Evolutionary conservation across 2,329 filamentous ascomycete species (phyloP).

Genomic region (Chalaropsis ovoidea): DNA sequence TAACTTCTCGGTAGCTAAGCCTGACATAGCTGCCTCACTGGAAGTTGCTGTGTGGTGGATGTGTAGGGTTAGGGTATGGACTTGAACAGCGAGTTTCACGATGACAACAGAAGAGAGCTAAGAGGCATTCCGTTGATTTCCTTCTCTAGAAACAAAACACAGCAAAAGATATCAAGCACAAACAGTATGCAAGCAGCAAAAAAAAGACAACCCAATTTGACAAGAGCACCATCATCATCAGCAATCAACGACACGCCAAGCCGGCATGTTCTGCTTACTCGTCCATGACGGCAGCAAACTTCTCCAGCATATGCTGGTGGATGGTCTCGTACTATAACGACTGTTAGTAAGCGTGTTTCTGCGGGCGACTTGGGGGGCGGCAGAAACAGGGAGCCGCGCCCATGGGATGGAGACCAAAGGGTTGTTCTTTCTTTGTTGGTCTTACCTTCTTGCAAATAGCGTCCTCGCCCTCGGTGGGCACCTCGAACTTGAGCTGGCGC

Average conservation of each 20-base stretch:
- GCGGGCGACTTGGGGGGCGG: neutral
- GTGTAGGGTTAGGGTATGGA: neutral
- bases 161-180: constrained; percentile 12
- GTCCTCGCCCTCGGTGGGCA: constrained; percentile 76
- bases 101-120: neutral
- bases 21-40: neutral
- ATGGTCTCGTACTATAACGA: constrained; percentile 71
- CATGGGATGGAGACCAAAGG: neutral
- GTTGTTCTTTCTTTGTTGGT: neutral
- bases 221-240: constrained; percentile 3
- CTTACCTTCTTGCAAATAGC: constrained; percentile 68
- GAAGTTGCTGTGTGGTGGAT: neutral
- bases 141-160: constrained; percentile 11
- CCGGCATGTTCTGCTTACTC: constrained; percentile 50
- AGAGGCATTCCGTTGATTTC: constrained; percentile 11
- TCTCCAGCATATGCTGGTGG: constrained; percentile 85
- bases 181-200: constrained; percentile 5
- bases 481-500: constrained; percentile 92
- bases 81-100: neutral
- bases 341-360: constrained; percentile 34
- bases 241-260: constrained; percentile 7
- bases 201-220: constrained; percentile 6
- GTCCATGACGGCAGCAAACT: constrained; percentile 91
- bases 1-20: neutral
- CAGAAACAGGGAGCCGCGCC: neutral